phyloP scores from a whole-genome alignment of 305 asterid species.

The Solanum chacoense region DNA sequence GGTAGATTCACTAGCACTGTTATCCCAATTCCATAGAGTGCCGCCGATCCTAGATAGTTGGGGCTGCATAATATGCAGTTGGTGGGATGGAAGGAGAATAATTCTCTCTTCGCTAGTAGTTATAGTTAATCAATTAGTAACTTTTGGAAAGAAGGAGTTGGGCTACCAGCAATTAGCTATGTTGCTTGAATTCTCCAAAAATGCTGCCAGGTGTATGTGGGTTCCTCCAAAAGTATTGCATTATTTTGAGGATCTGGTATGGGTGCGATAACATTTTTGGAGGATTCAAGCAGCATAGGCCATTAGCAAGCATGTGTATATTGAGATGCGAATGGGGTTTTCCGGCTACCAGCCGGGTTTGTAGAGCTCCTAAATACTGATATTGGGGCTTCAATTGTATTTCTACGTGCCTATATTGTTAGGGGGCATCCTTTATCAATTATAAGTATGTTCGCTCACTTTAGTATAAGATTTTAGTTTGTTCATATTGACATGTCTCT shows the following conservation, averaged over 20 bases:
- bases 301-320: neutral
- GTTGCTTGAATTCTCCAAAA: neutral
- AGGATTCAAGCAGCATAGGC: neutral
- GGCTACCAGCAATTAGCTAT: neutral
- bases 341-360: neutral
- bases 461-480: neutral
- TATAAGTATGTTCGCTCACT: neutral
- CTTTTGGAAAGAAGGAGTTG: neutral
- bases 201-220: neutral
- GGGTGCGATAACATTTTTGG: neutral
- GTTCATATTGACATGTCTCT: neutral
- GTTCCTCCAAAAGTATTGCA: neutral
- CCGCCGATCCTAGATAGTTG: neutral
- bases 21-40: neutral
- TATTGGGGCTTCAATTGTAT: neutral
- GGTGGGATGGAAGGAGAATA: neutral
- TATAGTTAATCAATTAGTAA: neutral
- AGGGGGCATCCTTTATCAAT: neutral
- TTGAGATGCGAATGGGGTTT: neutral
- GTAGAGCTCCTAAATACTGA: neutral
- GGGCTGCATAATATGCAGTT: neutral
- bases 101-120: neutral
- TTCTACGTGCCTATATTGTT: neutral
- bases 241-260: neutral
- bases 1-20: neutral